These are phyloP conservation scores for Zelonia costaricensis DNA, from an alignment of 208 protist genomes.

Conservation along the genomic window DNA sequence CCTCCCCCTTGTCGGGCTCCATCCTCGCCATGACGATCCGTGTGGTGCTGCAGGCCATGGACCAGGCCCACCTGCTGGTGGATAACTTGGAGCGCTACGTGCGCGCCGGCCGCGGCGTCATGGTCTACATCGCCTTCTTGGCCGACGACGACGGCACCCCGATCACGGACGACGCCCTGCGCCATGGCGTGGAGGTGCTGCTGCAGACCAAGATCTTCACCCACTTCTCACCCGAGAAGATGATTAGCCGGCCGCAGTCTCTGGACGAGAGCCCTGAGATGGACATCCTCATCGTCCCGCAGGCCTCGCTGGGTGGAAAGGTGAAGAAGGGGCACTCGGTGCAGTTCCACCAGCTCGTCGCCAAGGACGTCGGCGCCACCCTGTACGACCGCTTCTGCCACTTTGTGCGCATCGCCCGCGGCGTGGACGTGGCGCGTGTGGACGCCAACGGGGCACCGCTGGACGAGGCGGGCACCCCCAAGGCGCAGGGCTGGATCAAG, in stretches of 20 bases:
- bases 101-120: slow-evolving; percentile 50
- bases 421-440: slow-evolving; percentile 41
- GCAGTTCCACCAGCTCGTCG: slow-evolving; percentile 80
- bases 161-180: slow-evolving; percentile 49
- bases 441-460: slow-evolving; percentile 56
- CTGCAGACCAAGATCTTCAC: slow-evolving; percentile 79
- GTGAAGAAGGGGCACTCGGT: slow-evolving; percentile 76
- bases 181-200: slow-evolving; percentile 47
- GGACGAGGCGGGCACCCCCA: slow-evolving; percentile 3
- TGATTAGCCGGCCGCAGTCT: slow-evolving; percentile 44
- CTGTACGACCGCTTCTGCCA: slow-evolving; percentile 72
- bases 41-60: slow-evolving; percentile 73
- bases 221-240: slow-evolving; percentile 50
- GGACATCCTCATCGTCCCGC: slow-evolving; percentile 85
- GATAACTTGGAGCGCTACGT: slow-evolving; percentile 75
- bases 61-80: slow-evolving; percentile 67
- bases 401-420: slow-evolving; percentile 49
- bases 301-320: slow-evolving; percentile 87
- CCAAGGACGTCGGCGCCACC: slow-evolving; percentile 47
- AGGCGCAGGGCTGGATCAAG: slow-evolving; percentile 35
- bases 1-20: background rate
- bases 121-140: slow-evolving; percentile 84
- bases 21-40: slow-evolving; percentile 69
- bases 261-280: slow-evolving; percentile 47
- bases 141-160: slow-evolving; percentile 3